Evolutionary conservation across 768 basidiomycete species (phyloP).

Genomic region (Clitopilus passeckerianus): DNA sequence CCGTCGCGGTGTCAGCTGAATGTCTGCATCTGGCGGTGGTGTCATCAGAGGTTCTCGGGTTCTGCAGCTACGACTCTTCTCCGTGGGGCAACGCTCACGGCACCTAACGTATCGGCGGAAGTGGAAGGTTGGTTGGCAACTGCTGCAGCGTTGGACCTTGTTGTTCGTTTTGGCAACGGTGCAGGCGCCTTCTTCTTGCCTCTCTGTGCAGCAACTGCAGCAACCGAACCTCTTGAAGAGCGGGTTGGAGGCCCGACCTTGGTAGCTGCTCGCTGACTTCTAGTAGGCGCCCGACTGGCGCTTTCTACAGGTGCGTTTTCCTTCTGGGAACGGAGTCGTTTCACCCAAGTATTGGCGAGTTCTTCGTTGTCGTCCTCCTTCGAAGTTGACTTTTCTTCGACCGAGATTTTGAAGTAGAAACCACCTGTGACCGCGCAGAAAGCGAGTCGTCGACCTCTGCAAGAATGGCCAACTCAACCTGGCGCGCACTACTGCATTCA

Average conservation of each 20-base stretch:
- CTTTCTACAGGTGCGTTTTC: slow-evolving; percentile 7
- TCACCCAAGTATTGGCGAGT: neutral
- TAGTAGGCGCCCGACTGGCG: neutral
- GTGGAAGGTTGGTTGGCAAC: too few relatives aligned
- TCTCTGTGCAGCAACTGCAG: neutral
- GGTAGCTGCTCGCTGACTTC: neutral
- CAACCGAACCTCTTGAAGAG: neutral
- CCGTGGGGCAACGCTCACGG: neutral
- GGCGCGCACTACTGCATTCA: neutral
- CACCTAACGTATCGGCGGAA: neutral
- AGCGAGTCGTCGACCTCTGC: neutral
- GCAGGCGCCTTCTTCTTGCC: neutral
- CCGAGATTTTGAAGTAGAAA: neutral
- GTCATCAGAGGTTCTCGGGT: neutral
- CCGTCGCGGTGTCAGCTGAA: neutral
- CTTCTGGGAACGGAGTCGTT: slow-evolving; percentile 2
- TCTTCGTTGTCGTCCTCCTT: neutral
- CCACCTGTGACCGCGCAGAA: neutral
- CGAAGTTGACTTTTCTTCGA: neutral
- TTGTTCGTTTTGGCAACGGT: neutral
- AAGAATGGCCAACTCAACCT: neutral
- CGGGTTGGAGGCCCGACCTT: neutral
- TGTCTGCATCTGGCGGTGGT: neutral
- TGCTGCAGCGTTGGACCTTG: neutral
- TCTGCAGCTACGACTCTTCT: neutral